Base-by-base conservation (phyloP, 2,329 filamentous ascomycete species). In the Aspergillus phoenicis region DNA sequence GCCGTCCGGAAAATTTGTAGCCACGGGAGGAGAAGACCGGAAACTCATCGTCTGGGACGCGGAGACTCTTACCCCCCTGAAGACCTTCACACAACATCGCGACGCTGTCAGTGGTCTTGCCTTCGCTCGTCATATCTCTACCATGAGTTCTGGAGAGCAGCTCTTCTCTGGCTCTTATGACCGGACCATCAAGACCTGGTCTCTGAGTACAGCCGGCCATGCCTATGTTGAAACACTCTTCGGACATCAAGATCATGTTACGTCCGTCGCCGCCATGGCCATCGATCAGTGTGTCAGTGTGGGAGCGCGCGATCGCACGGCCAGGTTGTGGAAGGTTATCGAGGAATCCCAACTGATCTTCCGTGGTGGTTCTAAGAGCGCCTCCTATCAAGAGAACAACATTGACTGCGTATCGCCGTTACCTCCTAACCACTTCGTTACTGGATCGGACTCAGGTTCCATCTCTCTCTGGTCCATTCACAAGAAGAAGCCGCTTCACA, bases 271-370 rank as follows among this genome's bases (percentile, higher is more conserved):
- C 65, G 89, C 91, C 22, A 84, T 96, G 64, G 88, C 89, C 2
- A 88, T 93, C 68, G 95, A 98, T 76, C 89, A 92, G 52, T 97
- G 95, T 73, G 84, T 98, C 62, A 95, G 89, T 63, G 95, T 97
- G 17, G 95, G 95, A 58, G 90, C 92, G 5, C 85, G 95, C 66
- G 95, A 99, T 75, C 88, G 94, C 60, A 97, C 93, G 2, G 95
- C 94, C 41, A 85, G 95, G 61, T 80, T 97, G 68, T 99, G 95
- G 95, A 97, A 97, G 77, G 93, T 99, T 1, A 87, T 91, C 4
- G 95, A 99, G 70, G 94, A 99, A 79, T 91, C 90, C 1, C 95
- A 99, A 75, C 85, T 99, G 6, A 93, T 98, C 2, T 99, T 98
- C 78, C 89, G 94, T 52, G 94, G 93, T 60, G 92, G 93, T 64